These are phyloP conservation scores for Colletotrichum sp. DNA, from an alignment of 2,329 filamentous ascomycete genomes.

Conservation along the genomic window DNA sequence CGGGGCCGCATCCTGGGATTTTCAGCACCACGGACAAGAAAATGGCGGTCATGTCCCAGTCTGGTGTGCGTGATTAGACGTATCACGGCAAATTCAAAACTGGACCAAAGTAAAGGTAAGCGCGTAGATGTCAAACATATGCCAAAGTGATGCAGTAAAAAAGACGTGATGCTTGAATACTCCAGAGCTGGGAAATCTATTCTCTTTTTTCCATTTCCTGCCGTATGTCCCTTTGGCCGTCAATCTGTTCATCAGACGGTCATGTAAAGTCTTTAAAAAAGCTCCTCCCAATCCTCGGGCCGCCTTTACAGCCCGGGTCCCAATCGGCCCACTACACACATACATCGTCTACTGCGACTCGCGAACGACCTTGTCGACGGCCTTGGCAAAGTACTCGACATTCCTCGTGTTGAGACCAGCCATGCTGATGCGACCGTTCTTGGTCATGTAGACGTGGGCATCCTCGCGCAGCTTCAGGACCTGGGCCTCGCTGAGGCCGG, in stretches of 20 bases:
- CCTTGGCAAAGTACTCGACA: slow-evolving; percentile 90
- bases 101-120: background rate
- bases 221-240: background rate
- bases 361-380: slow-evolving; percentile 83
- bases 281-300: background rate
- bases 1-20: background rate
- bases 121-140: background rate
- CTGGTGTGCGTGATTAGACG: background rate
- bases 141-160: background rate
- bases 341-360: slow-evolving; percentile 37
- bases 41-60: background rate
- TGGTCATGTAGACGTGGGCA: slow-evolving; percentile 88
- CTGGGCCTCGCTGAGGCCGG: slow-evolving; percentile 76
- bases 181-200: slow-evolving; percentile 9
- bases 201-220: slow-evolving; percentile 2
- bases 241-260: background rate
- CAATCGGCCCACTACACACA: background rate
- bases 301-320: background rate
- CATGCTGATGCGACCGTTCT: slow-evolving; percentile 98
- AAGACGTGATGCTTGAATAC: slow-evolving; percentile 2
- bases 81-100: background rate
- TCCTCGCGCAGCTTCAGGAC: slow-evolving; percentile 73
- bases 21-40: background rate
- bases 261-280: background rate
- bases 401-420: slow-evolving; percentile 94